Evolutionary conservation across 768 basidiomycete genomes (phyloP), one percentile per base, ranked within the genome.

Genomic region (Calocera viscosa): DNA sequence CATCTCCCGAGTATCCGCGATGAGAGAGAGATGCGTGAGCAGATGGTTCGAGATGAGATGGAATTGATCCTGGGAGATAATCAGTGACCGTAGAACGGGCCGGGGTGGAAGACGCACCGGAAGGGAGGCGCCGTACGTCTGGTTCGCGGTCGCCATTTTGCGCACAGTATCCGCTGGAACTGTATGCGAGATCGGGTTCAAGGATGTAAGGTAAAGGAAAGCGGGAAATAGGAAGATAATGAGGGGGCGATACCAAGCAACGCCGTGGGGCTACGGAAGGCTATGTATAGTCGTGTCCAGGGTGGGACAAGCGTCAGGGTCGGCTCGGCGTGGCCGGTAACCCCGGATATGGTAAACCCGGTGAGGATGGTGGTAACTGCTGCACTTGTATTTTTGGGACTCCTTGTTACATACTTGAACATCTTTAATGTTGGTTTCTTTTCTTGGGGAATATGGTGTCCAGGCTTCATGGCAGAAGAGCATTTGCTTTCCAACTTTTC

Each of bases 1-100:
- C 64, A 92, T 71, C 49, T 91, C 89, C 14, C 67, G 64, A 1
- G 65, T 67, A 33, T 69, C 69, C 35, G 41, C 34, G 22, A 67
- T 19, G 7, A 67, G 63, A n/a, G 69, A 65, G 34, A 69, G 41
- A 38, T 69, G 68, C 11, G 65, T 66, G 38, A 63, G 65, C 5
- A 66, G 34, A 14, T 63, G 53, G 53, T 47, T 63, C 16, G 65
- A 53, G 32, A 68, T 53, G 35, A 19, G 32, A n/a, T 68, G 53
- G 35, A 66, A 53, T 66, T 68, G 68, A 32, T 68, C 68, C 68
- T 65, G 22, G 14, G 24, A 30, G 14, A 16, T 26, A 7, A 16
- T 12, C 26, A 11, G 53, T 30, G 19, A 26, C 14, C 10, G 53
- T 60, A 26, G 53, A 32, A 10, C 14, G 53, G 53, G 26, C 16